phyloP scores from a whole-genome alignment of 805 yeast genomes.

The Myxozyma udenii region DNA sequence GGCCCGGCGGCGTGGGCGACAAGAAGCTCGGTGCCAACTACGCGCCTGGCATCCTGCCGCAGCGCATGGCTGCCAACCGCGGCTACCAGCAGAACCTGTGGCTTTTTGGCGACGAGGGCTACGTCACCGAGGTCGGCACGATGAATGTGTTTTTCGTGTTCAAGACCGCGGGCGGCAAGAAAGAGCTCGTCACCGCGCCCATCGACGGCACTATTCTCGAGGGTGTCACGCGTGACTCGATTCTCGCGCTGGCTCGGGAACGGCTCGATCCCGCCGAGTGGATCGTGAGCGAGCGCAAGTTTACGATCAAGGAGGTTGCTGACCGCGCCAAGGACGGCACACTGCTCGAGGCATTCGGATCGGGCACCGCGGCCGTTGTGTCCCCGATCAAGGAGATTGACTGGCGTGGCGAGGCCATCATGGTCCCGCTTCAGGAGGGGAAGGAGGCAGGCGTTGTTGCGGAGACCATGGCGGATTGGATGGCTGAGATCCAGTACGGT shows the following conservation, averaged over 20 bases:
- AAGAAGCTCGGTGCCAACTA: slow-evolving; percentile 95
- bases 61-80: slow-evolving; percentile 79
- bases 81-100: slow-evolving; percentile 96
- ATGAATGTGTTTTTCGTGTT: slow-evolving; percentile 93
- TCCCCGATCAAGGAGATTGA: slow-evolving; percentile 88
- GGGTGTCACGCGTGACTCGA: slow-evolving; percentile 94
- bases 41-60: slow-evolving; percentile 93
- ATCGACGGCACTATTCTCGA: slow-evolving; percentile 94
- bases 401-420: slow-evolving; percentile 67
- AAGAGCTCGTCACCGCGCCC: slow-evolving; percentile 93
- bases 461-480: slow-evolving; percentile 76
- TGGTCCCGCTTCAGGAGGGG: slow-evolving; percentile 77
- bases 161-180: slow-evolving; percentile 72
- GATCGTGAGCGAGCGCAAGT: slow-evolving; percentile 79
- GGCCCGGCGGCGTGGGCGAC: slow-evolving; percentile 99
- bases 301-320: slow-evolving; percentile 73
- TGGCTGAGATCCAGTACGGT: slow-evolving; percentile 87
- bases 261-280: slow-evolving; percentile 74
- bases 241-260: slow-evolving; percentile 71
- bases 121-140: slow-evolving; percentile 94
- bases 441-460: slow-evolving; percentile 78
- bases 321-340: slow-evolving; percentile 77
- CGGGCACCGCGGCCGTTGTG: slow-evolving; percentile 97
- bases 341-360: slow-evolving; percentile 89
- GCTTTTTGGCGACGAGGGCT: slow-evolving; percentile 86